Base-by-base conservation (phyloP, 2,329 filamentous ascomycete genomes). In the Penicillium occitanis region DNA sequence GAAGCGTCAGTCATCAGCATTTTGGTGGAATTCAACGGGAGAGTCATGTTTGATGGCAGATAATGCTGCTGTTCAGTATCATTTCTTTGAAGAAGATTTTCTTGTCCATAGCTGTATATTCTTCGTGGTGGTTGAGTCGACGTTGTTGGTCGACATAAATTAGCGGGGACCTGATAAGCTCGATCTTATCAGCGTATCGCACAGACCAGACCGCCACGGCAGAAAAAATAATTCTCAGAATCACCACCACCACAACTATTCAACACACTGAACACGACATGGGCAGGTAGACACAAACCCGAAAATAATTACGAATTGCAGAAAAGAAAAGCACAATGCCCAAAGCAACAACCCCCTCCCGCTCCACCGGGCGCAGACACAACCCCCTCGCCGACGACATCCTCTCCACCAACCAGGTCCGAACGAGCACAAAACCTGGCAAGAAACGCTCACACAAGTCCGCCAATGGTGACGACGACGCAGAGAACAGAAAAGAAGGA, bases 301-400 rank as follows among this genome's bases (percentile, higher is more conserved):
- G n/a, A 46, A 25, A 48, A 25, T 14, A 48, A 5, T 5, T 48
- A 22, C 42, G n/a, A 22, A 10, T 19, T 44, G 3, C 14, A 25
- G 14, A 17, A n/a, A 35, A 6, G 11, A 11, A 28, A 28, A 19
- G 3, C 33, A 35, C 33, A 67, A 96, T 97, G 93, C 92, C 93
- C 44, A 96, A 96, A 83, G 88, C 90, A 59, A 86, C 83, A 33
- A 86, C 86, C 8, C 60, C 59, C 83, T 70, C 81, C 79, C 70
- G 84, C 83, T 66, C 81, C 77, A 70, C 87, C 84, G 75, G 83
- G 84, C 88, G 90, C 74, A 88, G 91, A 70, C 94, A 97, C 81
- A 96, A 96, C 72, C 93, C 94, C 48, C 90, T 99, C 67, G 90
- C 94, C 73, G 91, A 96, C 75, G 95, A 98, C 73, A 85, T 98